These are phyloP conservation scores for Metschnikowia kunwiensis DNA, from an alignment of 805 yeast genomes.

Conservation along the genomic window DNA sequence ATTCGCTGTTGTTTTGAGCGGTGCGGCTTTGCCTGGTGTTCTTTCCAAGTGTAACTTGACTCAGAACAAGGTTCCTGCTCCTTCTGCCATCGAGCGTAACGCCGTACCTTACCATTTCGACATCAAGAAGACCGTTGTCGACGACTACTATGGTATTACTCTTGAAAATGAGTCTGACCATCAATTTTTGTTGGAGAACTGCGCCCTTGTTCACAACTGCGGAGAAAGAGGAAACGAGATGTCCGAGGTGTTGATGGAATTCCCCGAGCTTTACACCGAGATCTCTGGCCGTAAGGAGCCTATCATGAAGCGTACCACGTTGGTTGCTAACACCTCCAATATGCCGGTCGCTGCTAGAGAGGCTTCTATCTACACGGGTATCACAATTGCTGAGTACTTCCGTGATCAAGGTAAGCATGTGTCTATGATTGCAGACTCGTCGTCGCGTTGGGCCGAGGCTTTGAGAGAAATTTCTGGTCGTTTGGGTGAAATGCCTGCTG, in stretches of 20 bases:
- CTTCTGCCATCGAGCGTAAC: not conserved
- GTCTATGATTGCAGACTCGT: conserved; percentile 99
- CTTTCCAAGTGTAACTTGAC: conserved; percentile 7
- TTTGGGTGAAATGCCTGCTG: conserved; percentile 99
- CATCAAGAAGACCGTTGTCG: conserved; percentile 1
- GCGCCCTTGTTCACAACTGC: conserved; percentile 20
- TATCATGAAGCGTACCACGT: conserved; percentile 98
- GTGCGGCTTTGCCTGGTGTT: conserved; percentile 4
- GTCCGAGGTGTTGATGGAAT: conserved; percentile 99
- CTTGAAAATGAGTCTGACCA: conserved; percentile 10
- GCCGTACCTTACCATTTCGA: conserved; percentile 4
- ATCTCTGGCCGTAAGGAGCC: conserved; percentile 93
- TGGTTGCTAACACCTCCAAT: conserved; percentile 97
- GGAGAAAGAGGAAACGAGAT: conserved; percentile 99
- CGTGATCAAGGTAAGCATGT: conserved; percentile 99
- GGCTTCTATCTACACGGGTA: conserved; percentile 98
- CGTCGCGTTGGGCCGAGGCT: conserved; percentile 99
- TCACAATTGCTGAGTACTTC: conserved; percentile 97
- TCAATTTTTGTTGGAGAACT: conserved; percentile 9
- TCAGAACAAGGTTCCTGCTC: not conserved
- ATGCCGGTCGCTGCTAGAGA: conserved; percentile 99
- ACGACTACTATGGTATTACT: conserved; percentile 10
- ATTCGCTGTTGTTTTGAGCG: conserved; percentile 2
- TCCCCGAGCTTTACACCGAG: conserved; percentile 95
- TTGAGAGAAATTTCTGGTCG: conserved; percentile 99